A percentile compares a stretch with the other conserved stretches of the same genome.
These are phyloP conservation scores for Carpinus viminea DNA, from an alignment of 306 rosid species.

Conservation along the genomic window DNA sequence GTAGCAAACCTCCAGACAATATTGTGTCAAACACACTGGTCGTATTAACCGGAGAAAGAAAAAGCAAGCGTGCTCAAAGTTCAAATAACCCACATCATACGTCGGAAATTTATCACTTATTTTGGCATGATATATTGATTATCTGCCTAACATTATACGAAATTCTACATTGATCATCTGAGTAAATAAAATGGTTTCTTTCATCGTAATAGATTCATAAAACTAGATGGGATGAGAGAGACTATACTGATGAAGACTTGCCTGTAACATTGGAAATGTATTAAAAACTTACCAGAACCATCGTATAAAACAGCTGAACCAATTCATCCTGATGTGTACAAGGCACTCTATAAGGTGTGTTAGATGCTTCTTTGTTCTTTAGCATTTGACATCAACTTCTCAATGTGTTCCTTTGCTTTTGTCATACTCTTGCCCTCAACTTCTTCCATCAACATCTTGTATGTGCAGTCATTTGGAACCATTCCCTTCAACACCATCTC, in stretches of 20 bases:
- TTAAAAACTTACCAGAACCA: background rate
- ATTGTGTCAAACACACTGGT: too few relatives aligned
- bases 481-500: constrained; percentile 60
- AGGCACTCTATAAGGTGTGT: background rate
- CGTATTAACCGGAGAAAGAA: background rate
- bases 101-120: background rate
- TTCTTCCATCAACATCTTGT: constrained; percentile 42
- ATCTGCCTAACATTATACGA: background rate
- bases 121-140: background rate
- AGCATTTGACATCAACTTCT: constrained; percentile 49
- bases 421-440: constrained; percentile 63
- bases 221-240: background rate
- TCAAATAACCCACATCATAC: background rate
- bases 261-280: background rate
- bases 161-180: background rate
- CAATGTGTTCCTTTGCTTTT: constrained; percentile 49
- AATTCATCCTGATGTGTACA: background rate
- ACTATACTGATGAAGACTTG: background rate
- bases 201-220: background rate
- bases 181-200: background rate
- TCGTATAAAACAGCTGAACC: background rate
- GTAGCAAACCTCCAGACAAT: too few relatives aligned
- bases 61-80: background rate
- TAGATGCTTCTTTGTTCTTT: background rate
- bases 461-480: constrained; percentile 34